Base-by-base conservation (phyloP, 176 grass and related monocot genomes). In the Carex littledalei region DNA sequence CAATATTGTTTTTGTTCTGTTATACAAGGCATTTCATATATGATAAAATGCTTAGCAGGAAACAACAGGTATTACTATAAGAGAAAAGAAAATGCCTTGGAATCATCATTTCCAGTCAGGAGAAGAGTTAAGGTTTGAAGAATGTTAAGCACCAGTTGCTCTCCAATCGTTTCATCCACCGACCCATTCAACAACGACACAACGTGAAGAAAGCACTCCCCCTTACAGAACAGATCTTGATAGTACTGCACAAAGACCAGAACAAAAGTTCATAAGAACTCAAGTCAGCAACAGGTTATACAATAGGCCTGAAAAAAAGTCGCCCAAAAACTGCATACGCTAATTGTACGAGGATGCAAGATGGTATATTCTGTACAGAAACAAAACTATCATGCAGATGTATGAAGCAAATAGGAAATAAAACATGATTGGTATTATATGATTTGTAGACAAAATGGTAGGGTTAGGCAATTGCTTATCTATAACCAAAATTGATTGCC, bases 201-300 rank as follows among this genome's bases (percentile, higher is more conserved):
- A 66, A 98, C 89, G 84, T 98, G 95, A 63, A 98, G 88, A 89
- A 98, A 98, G 80, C 95, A 98, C 84, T 95, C 95, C 35, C 93
- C 95, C 13, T 89, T 81, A 84, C 85, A 84, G 49, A 98, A 98
- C 80, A 98, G 85, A 83, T 79, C 87, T 87, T 98, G 95, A 87
- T 95, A 98, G 84, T 98, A 95, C 95, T 98, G 81, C 75, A 54
- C 67, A 90, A 88, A 80, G 45, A 84, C 75, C 9, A 52, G 35
- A 71, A 81, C 1, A 74, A 71, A 14, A 54, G 20, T 26, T 39
- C 67, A 63, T 20, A 63, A 47, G 73, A 77, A 76, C 13, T 71
- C 16, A 45, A 71, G 34, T 71, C 68, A 72, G 50, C 22, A 24
- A 55, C 73, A 77, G 21, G 13, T 32, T 3, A 55, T 31, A 77